phyloP scores from a whole-genome alignment of 2,329 filamentous ascomycete genomes.

The Cladosporium sp. region DNA sequence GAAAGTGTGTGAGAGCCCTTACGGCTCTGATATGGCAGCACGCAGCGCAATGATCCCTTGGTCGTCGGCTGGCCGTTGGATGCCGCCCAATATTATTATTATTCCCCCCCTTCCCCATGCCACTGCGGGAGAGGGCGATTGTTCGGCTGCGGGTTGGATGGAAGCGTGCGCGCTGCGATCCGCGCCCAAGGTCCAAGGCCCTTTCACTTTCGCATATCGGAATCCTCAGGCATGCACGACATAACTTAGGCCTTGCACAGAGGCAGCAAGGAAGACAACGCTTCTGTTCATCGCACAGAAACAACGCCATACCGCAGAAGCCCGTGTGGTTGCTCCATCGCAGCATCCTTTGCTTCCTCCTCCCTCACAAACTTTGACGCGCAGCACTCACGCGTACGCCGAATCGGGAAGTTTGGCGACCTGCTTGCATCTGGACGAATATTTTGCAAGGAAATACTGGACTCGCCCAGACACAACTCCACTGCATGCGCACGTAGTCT shows the following conservation, averaged over 20 bases:
- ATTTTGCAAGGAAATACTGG: background rate
- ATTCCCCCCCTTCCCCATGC: background rate
- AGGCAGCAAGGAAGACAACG: background rate
- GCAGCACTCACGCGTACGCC: constrained; percentile 12
- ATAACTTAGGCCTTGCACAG: background rate
- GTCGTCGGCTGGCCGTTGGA: background rate
- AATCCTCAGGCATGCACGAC: background rate
- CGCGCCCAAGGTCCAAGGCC: background rate
- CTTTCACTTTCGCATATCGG: background rate
- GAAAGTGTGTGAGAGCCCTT: background rate
- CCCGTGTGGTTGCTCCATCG: background rate
- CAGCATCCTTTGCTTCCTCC: background rate
- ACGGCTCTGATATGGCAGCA: background rate
- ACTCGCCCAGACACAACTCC: background rate
- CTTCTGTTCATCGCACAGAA: background rate
- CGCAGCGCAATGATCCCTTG: background rate
- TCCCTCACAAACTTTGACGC: background rate
- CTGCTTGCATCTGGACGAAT: background rate
- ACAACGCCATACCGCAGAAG: background rate
- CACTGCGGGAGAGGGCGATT: background rate
- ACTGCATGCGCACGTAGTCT: constrained; percentile 9
- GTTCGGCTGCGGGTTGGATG: background rate
- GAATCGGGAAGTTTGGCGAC: constrained; percentile 4
- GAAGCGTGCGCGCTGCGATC: background rate
- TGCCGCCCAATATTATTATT: background rate